phyloP scores from a whole-genome alignment of 2,329 filamentous ascomycete genomes.

The Phaeosphaeria sp. region DNA sequence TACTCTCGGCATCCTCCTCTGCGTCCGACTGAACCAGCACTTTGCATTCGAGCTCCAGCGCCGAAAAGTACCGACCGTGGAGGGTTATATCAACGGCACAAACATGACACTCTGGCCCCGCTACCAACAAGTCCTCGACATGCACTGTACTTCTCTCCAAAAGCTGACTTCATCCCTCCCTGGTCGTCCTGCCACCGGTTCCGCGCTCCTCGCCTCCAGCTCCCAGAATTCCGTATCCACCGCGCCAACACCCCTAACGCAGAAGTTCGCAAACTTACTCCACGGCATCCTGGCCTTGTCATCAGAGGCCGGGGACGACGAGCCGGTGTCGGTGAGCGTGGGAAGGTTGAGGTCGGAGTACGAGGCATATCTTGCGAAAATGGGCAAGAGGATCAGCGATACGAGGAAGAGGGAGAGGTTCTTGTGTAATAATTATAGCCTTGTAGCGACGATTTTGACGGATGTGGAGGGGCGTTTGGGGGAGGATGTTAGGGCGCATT shows the following conservation, averaged over 20 bases:
- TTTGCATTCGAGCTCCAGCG: slow-evolving; percentile 93
- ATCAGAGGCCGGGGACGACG: slow-evolving; percentile 90
- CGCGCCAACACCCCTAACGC: slow-evolving; percentile 89
- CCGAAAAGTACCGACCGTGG: slow-evolving; percentile 85
- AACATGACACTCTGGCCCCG: slow-evolving; percentile 97
- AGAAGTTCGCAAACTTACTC: slow-evolving; percentile 92
- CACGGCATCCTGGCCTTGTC: slow-evolving; percentile 85
- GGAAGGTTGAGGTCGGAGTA: slow-evolving; percentile 79
- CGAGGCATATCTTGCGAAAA: slow-evolving; percentile 79
- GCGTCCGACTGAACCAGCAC: slow-evolving; percentile 90
- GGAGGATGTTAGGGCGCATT: slow-evolving; percentile 76
- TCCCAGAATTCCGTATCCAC: slow-evolving; percentile 65
- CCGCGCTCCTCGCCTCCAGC: slow-evolving; percentile 45
- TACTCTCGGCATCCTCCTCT: slow-evolving; percentile 85
- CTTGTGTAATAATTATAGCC: slow-evolving; percentile 92
- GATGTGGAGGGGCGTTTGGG: slow-evolving; percentile 75
- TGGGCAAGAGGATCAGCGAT: slow-evolving; percentile 78
- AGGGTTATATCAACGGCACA: slow-evolving; percentile 91
- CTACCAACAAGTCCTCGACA: slow-evolving; percentile 91
- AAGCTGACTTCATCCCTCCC: slow-evolving; percentile 57
- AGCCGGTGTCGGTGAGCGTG: slow-evolving; percentile 85
- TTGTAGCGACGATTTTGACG: slow-evolving; percentile 88
- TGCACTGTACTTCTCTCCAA: slow-evolving; percentile 87
- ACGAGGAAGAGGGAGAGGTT: slow-evolving; percentile 84
- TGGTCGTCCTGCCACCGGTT: slow-evolving; percentile 40